Conservation (phyloP, 2,329 filamentous ascomycete species). For the Pezicula neosporulosa region DNA sequence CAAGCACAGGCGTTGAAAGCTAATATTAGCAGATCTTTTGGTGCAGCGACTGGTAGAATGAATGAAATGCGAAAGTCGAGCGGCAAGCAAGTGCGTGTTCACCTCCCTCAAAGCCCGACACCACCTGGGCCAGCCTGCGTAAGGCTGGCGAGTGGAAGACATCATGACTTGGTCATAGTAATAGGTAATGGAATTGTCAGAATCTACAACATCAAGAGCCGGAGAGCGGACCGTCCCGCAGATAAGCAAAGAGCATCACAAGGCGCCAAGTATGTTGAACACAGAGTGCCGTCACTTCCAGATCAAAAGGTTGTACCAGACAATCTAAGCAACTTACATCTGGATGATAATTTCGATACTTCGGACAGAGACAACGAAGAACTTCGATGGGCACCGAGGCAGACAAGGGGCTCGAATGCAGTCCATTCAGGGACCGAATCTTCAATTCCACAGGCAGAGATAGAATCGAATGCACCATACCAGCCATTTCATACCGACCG, state of each 20-base stretch:
- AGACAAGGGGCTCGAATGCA: slow-evolving; percentile 31
- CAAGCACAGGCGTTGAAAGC: slow-evolving; percentile 72
- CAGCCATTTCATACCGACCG: slow-evolving; percentile 94
- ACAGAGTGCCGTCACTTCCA: slow-evolving; percentile 60
- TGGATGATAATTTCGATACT: slow-evolving; percentile 29
- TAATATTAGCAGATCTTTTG: slow-evolving; percentile 71
- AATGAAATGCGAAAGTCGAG: slow-evolving; percentile 70
- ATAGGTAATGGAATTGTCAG: slow-evolving; percentile 64
- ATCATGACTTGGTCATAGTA: slow-evolving; percentile 59
- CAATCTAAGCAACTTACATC: slow-evolving; percentile 52
- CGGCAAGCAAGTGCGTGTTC: slow-evolving; percentile 73
- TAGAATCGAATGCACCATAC: slow-evolving; percentile 92
- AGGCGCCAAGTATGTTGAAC: slow-evolving; percentile 43
- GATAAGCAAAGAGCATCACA: slow-evolving; percentile 52
- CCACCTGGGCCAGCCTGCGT: slow-evolving; percentile 57
- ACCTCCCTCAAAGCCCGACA: slow-evolving; percentile 55
- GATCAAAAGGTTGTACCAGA: slow-evolving; percentile 55
- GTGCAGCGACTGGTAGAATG: slow-evolving; percentile 64
- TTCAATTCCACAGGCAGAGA: slow-evolving; percentile 75
- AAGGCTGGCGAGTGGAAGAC: slow-evolving; percentile 61
- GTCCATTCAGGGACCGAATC: slow-evolving; percentile 46
- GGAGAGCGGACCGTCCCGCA: slow-evolving; percentile 48
- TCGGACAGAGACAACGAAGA: slow-evolving; percentile 22
- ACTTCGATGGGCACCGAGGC: slow-evolving; percentile 33
- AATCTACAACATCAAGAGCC: slow-evolving; percentile 46